Conservation (phyloP, 345 rosid species). For the Gossypium longicalyx region DNA sequence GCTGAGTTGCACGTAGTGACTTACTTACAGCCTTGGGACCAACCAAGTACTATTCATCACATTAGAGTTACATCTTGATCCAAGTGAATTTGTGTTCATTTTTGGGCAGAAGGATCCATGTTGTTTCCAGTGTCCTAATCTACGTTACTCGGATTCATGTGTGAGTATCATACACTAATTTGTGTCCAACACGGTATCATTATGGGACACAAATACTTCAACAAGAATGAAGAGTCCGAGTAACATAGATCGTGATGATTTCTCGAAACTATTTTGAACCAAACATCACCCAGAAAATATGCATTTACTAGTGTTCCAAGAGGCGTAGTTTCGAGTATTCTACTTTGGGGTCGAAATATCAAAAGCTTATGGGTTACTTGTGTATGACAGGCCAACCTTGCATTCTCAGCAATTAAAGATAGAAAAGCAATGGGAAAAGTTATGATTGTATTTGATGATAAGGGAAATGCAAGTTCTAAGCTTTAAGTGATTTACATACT, state of each 20-base stretch:
- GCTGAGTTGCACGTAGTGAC: not conserved
- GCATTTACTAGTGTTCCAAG: not conserved
- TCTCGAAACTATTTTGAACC: too few species aligned
- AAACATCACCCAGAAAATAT: too few species aligned
- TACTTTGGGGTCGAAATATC: not conserved
- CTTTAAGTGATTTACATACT: constrained; percentile 33
- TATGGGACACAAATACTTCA: too few species aligned
- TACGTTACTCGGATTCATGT: too few species aligned
- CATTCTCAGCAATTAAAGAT: constrained; percentile 72
- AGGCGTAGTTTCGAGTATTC: too few species aligned
- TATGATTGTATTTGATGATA: constrained; percentile 50
- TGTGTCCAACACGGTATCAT: too few species aligned
- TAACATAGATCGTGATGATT: not conserved
- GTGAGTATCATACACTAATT: not conserved
- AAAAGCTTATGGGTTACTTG: constrained; percentile 1
- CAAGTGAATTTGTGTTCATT: not conserved
- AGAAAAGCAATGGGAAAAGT: constrained; percentile 89
- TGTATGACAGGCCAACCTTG: constrained; percentile 61
- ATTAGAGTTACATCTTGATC: not conserved
- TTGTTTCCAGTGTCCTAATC: not conserved
- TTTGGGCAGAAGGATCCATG: too few species aligned
- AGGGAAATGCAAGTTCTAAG: constrained; percentile 39
- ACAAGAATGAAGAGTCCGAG: too few species aligned
- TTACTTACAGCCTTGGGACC: not conserved
- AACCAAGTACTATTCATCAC: not conserved